Evolutionary conservation across 2,329 filamentous ascomycete genomes (phyloP), one percentile per base, ranked within the genome.

Genomic region (Ophiognomonia clavigignenti-juglandacearum): DNA sequence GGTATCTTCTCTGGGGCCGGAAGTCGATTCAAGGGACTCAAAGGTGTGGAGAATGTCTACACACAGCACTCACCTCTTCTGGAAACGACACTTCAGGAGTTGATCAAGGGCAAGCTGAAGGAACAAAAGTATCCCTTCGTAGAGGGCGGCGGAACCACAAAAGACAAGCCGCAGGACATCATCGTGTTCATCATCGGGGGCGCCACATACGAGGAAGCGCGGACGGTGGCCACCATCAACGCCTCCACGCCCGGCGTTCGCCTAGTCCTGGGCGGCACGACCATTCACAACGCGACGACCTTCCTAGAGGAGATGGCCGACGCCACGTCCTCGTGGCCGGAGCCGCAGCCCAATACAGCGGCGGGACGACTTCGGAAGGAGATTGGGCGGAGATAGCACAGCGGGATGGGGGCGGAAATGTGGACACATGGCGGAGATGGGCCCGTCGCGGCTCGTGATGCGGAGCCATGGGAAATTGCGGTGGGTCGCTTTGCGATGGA

Each of bases 31-130:
- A 96, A 95, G 61, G 93, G 93, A 0, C 75, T 98, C 13, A 96
- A 97, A 61, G 93, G 93, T 2, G 93, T 98, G 1, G 95, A 98
- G 64, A 98, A 98, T 58, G 93, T 98, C 23, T 98, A 98, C 64
- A 98, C 93, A 0, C 95, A 98, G 64, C 93, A 98, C 65, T 95
- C 89, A 6, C 90, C 95, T 0, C 77, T 89, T 19, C 68, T 98
- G 14, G 91, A 96, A 64, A 79, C 80, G 20, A 97, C 90, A 1
- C 70, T 98, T 16, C 92, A 96, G 62, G 92, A 92, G 57, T 73
- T 98, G 43, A 91, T 97, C 70, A 96, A 96, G 62, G 95, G 93
- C 0, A 82, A 87, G 24, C 68, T 98, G 49, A 86, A 83, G 58
- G 88, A 95, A 59, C 80, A 90, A 54, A 82, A 93, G 53, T 97